Percentiles rank a stretch among this genome's conserved stretches.
Conservation (phyloP, 1,284 basidiomycete genomes). For the Gomphus sp. region DNA sequence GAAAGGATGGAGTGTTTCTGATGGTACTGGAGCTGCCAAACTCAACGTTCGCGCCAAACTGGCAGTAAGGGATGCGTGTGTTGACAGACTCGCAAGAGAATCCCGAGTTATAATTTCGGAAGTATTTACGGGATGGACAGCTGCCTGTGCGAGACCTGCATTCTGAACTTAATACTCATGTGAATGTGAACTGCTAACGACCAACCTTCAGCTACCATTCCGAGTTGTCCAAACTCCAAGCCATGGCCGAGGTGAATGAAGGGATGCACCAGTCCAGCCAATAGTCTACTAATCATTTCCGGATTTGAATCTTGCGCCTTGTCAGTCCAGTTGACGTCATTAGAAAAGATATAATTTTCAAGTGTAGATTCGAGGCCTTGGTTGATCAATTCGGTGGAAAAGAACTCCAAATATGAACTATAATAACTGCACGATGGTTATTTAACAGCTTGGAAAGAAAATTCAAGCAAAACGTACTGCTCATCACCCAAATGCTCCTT, state of each 20-base stretch:
- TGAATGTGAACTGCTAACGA: neutral
- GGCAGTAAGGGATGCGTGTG: neutral
- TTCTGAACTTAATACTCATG: neutral
- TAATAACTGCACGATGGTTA: slow-evolving; percentile 37
- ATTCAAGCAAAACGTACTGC: slow-evolving; percentile 23
- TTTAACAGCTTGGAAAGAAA: slow-evolving; percentile 6
- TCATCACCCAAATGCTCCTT: slow-evolving; percentile 39
- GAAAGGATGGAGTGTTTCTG: slow-evolving; percentile 26
- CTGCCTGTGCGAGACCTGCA: slow-evolving; percentile 27
- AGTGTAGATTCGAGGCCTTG: slow-evolving; percentile 33
- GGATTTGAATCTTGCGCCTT: slow-evolving; percentile 28
- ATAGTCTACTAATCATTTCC: slow-evolving; percentile 51
- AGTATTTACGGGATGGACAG: slow-evolving; percentile 20
- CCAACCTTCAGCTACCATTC: slow-evolving; percentile 55
- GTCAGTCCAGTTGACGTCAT: slow-evolving; percentile 35
- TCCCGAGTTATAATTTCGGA: slow-evolving; percentile 20
- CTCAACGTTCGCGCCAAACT: slow-evolving; percentile 6
- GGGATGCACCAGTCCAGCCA: slow-evolving; percentile 53
- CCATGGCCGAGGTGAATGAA: slow-evolving; percentile 60
- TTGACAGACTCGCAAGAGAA: slow-evolving; percentile 18
- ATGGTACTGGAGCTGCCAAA: slow-evolving; percentile 15
- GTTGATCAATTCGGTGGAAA: slow-evolving; percentile 34
- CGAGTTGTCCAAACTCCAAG: slow-evolving; percentile 50
- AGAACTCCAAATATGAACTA: slow-evolving; percentile 48
- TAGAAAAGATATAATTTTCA: slow-evolving; percentile 51